phyloP scores from a whole-genome alignment of 2,329 filamentous ascomycete genomes.

The Cyphellophora europaea region DNA sequence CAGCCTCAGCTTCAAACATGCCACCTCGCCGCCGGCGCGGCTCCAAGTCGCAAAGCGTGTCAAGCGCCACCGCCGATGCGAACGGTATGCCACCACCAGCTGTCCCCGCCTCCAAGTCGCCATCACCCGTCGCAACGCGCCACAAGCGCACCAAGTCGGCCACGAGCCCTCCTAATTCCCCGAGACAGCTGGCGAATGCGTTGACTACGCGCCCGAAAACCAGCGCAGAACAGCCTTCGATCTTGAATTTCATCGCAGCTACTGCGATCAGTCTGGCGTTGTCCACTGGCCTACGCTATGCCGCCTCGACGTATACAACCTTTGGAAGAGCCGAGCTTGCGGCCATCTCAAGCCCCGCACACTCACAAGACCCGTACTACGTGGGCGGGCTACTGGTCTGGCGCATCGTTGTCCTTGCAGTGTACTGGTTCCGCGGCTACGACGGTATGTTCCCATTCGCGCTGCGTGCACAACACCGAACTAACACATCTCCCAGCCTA shows the following conservation, averaged over 20 bases:
- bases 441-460: constrained; percentile 39
- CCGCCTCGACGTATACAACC: neutral
- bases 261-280: constrained; percentile 46
- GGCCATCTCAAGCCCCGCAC: constrained; percentile 47
- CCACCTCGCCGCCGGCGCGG: neutral
- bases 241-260: constrained; percentile 34
- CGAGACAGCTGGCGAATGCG: constrained; percentile 1
- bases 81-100: constrained; percentile 11
- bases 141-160: constrained; percentile 8
- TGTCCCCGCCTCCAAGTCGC: constrained; percentile 8
- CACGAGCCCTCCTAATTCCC: constrained; percentile 4
- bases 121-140: constrained; percentile 5
- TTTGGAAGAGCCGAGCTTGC: constrained; percentile 58
- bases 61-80: constrained; percentile 1
- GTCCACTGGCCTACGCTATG: neutral
- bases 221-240: neutral
- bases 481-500: constrained; percentile 36
- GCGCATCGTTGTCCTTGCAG: constrained; percentile 56
- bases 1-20: neutral
- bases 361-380: neutral
- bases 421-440: constrained; percentile 66
- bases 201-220: neutral
- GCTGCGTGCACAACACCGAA: neutral
- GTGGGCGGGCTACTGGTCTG: constrained; percentile 38
- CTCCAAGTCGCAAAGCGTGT: constrained; percentile 1